Conservation (phyloP, 2,329 filamentous ascomycete species). For the Fonsecaea nubica region DNA sequence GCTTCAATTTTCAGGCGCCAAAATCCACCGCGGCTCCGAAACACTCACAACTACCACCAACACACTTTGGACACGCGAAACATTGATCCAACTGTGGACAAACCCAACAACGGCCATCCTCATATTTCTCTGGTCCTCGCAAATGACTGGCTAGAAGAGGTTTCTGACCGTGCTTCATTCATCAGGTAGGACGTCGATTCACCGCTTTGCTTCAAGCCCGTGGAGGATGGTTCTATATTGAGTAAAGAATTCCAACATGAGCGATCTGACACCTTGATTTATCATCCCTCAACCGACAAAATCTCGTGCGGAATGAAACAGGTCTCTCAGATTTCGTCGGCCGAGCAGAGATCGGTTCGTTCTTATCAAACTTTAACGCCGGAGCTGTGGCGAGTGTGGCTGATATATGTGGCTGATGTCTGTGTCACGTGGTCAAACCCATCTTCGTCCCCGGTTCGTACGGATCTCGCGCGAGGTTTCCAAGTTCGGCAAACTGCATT, state of each 20-base stretch:
- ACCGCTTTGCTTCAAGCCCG: background rate
- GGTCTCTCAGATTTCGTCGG: background rate
- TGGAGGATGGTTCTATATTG: background rate
- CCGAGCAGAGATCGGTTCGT: background rate
- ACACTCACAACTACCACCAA: slow-evolving; percentile 7
- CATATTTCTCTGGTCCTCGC: background rate
- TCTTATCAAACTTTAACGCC: background rate
- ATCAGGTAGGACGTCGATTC: background rate
- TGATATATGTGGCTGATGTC: background rate
- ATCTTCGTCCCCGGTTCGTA: background rate
- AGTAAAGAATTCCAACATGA: background rate
- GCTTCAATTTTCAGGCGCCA: slow-evolving; percentile 7
- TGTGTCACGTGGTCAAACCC: background rate
- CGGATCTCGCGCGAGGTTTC: slow-evolving; percentile 6
- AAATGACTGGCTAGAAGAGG: background rate
- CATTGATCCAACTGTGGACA: slow-evolving; percentile 1
- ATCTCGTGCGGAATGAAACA: background rate
- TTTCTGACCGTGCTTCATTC: background rate
- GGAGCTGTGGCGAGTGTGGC: background rate
- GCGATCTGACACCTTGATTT: background rate
- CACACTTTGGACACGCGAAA: background rate
- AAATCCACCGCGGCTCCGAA: slow-evolving; percentile 22
- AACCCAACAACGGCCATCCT: background rate
- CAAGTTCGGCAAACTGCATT: background rate
- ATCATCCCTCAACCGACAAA: background rate